Evolutionary conservation across 1,284 basidiomycete species (phyloP), one percentile per base, ranked within the genome.

Genomic region (Prillingera fragicola): DNA sequence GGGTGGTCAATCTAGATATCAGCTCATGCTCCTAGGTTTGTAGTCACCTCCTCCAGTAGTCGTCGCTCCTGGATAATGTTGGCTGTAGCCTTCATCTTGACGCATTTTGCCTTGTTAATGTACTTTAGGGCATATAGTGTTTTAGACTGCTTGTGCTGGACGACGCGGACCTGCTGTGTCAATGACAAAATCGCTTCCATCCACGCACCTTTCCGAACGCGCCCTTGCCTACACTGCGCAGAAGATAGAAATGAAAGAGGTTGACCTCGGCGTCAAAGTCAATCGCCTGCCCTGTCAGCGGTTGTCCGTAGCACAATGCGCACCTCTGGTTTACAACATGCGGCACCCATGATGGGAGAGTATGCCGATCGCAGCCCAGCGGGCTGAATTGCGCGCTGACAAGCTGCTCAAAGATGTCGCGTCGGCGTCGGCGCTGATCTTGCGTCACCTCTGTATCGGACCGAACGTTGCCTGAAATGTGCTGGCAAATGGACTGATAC

Each of bases 231-330:
- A 98, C 92, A 57, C 87, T 88, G 63, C 91, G 79, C 23, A 97
- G 73, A 33, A 98, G 82, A 57, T 89, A 82, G 67, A 98, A 98
- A 70, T 98, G 94, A 70, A 95, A 98, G 43, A 98, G 82, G 66
- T 90, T 95, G 63, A 94, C 86, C 55, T 96, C 91, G 42, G 87
- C 91, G 56, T 96, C 91, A 70, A 96, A 98, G 77, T 98, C 92
- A 73, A 97, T 87, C 50, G 89, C 88, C 90, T 95, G 66, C 4
- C 26, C 45, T 38, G 38, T 43, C 26, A 52, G 38, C 27, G 22
- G 17, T 22, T 24, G 24, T 13, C 21, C 4, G 25, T 14, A 24
- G 12, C 26, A 32, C 45, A 27, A 45, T 9, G 19, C 70, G 37
- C 37, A 74, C 75, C 68, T 78, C 75, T 50, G 75, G 76, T 55